Percentiles rank a stretch among this genome's conserved stretches.
Evolutionary conservation across 2,329 filamentous ascomycete species (phyloP).

Genomic region (Aspergillus phoenicis): DNA sequence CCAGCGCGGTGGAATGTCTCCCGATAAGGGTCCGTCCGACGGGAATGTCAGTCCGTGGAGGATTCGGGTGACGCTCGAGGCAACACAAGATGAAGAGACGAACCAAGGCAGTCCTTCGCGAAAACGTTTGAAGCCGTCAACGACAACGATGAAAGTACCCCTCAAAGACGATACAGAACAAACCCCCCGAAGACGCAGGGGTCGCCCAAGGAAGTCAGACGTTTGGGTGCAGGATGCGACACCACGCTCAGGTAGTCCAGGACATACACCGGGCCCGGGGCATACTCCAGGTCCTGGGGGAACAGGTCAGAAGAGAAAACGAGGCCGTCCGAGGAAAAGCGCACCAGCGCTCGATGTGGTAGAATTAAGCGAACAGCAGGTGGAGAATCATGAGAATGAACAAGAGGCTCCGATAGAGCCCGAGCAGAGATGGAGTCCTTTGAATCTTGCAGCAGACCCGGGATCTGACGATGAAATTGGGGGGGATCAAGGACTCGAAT

Average conservation of each 20-base stretch:
- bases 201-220: slow-evolving; percentile 48
- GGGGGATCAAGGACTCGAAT: slow-evolving; percentile 19
- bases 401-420: slow-evolving; percentile 13
- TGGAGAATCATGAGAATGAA: slow-evolving; percentile 10
- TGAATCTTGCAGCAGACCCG: slow-evolving; percentile 34
- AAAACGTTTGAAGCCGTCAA: slow-evolving; percentile 35
- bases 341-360: slow-evolving; percentile 25
- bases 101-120: slow-evolving; percentile 34
- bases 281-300: slow-evolving; percentile 35
- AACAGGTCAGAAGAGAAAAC: slow-evolving; percentile 35
- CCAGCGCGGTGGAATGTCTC: slow-evolving; percentile 37
- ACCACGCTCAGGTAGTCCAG: slow-evolving; percentile 35
- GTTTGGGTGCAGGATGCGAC: slow-evolving; percentile 36
- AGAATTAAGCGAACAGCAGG: slow-evolving; percentile 23
- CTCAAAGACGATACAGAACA: slow-evolving; percentile 43
- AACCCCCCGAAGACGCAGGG: slow-evolving; percentile 46
- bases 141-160: slow-evolving; percentile 46
- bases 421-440: slow-evolving; percentile 26
- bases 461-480: slow-evolving; percentile 28
- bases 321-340: slow-evolving; percentile 44
- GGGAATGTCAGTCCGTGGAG: slow-evolving; percentile 51
- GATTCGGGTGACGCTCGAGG: slow-evolving; percentile 52
- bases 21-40: slow-evolving; percentile 41
- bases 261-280: slow-evolving; percentile 36
- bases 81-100: slow-evolving; percentile 46